Base-by-base conservation (phyloP, 768 basidiomycete species). In the Mycena venus region DNA sequence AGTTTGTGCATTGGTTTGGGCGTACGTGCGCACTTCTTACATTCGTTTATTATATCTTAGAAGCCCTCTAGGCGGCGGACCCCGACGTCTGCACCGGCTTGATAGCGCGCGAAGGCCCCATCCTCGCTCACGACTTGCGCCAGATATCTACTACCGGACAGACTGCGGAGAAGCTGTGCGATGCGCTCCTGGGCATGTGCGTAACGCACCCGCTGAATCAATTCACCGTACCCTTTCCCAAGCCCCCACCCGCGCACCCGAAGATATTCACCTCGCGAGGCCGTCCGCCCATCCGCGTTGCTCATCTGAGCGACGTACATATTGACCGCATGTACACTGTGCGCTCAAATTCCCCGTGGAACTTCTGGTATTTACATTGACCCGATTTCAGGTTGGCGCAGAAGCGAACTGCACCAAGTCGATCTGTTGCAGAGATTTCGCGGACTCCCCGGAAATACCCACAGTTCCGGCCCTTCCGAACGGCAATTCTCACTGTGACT, bases 271-370 rank as follows among this genome's bases (percentile, higher is more conserved):
- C 31, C 44, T 79, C 79, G 14, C 68, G 49, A 3, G 78, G 81
- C 27, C 71, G 63, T 31, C 31, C 65, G 56, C 79, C 84, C 5
- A 77, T 86, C 67, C 78, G 82, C 62, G 81, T 86, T 11, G 81
- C 83, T 11, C 85, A 87, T 64, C 77, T 87, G 47, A 83, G 82
- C 59, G 86, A 87, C 71, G 83, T 85, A 21, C 86, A 87, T 65
- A 84, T 87, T 47, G 85, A 86, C 65, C 78, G 83, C 14, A 49
- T 79, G 19, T 86, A 87, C 72, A 80, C 79, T 4, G 83, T 84
- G 59, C 40, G 79, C n/a, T n/a, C n/a, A n/a, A n/a, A n/a, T 75
- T 8, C 56, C 19, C 9, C 0, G 17, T 23, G 19, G n/a, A 23
- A 6, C n/a, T 62, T n/a, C 14, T 9, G 6, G n/a, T 27, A 55